Percentiles rank a stretch among this genome's conserved stretches.
These are phyloP conservation scores for Oryza australiensis DNA, from an alignment of 176 grass and related monocot genomes.

Conservation along the genomic window DNA sequence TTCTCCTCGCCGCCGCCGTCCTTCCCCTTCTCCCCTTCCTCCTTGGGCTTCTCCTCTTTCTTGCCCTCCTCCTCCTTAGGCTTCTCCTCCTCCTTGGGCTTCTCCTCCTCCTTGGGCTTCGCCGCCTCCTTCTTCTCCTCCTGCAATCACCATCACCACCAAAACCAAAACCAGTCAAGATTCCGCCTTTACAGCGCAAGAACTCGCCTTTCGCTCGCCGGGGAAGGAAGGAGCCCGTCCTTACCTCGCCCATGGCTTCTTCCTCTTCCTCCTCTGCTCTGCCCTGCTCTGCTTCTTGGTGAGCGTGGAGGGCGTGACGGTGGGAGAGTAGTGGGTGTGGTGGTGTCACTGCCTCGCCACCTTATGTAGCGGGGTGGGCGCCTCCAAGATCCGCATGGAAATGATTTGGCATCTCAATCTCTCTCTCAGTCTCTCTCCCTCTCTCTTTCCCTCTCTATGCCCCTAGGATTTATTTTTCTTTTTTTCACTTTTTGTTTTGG, in stretches of 20 bases:
- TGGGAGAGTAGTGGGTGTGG: background rate
- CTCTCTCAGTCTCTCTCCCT: background rate
- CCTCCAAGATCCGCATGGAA: conserved; percentile 47
- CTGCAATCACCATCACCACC: conserved; percentile 23
- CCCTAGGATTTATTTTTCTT: background rate
- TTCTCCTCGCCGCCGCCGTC: conserved; percentile 17
- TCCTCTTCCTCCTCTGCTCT: background rate
- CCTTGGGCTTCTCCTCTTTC: conserved; percentile 36
- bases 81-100: conserved; percentile 17
- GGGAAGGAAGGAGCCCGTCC: background rate
- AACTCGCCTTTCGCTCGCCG: background rate
- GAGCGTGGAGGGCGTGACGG: conserved; percentile 4
- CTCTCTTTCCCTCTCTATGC: background rate
- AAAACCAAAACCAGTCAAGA: conserved; percentile 23
- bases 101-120: conserved; percentile 37
- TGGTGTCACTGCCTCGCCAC: conserved; percentile 6
- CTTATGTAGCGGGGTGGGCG: conserved; percentile 36
- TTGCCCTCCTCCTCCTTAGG: conserved; percentile 24
- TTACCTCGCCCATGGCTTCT: conserved; percentile 72
- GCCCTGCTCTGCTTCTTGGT: background rate
- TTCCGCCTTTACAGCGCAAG: background rate
- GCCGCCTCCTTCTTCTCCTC: conserved; percentile 48
- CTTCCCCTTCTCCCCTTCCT: conserved; percentile 38
- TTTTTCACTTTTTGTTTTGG: background rate
- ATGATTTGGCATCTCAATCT: conserved; percentile 45